A percentile compares a stretch with the other conserved stretches of the same genome.
These are phyloP conservation scores for Triticum dicoccoides DNA, from an alignment of 176 grass and related monocot genomes.

Conservation along the genomic window DNA sequence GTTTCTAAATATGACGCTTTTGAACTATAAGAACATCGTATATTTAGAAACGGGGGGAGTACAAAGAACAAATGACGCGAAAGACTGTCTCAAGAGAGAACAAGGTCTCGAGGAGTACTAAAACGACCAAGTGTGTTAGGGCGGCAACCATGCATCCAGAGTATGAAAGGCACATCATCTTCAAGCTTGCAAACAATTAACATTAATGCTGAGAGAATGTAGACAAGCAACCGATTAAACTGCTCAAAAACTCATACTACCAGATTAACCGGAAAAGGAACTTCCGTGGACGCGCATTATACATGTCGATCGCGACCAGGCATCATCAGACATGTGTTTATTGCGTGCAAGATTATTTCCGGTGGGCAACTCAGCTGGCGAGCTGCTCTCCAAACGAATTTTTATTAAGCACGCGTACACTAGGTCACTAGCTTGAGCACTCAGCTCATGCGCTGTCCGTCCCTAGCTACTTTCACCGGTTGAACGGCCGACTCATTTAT, in stretches of 20 bases:
- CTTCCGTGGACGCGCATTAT: neutral
- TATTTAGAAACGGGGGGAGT: too few species aligned
- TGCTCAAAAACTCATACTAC: neutral
- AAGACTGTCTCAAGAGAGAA: too few species aligned
- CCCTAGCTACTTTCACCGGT: neutral
- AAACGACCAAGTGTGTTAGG: too few species aligned
- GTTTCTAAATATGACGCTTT: too few species aligned
- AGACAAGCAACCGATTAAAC: neutral
- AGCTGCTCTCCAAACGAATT: neutral
- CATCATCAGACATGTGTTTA: constrained; percentile 42
- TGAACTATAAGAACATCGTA: too few species aligned
- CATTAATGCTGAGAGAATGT: neutral
- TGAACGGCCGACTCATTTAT: constrained; percentile 33
- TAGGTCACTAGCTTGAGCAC: constrained; percentile 13
- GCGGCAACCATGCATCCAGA: neutral
- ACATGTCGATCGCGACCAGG: constrained; percentile 13
- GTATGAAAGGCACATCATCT: neutral
- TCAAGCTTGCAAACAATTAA: neutral
- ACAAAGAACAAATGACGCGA: too few species aligned
- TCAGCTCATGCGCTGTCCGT: neutral
- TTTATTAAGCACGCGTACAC: neutral
- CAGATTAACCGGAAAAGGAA: neutral
- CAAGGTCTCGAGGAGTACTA: too few species aligned
- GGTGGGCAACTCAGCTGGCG: neutral
- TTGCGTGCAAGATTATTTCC: constrained; percentile 3